A percentile compares a stretch with the other conserved stretches of the same genome.
These are phyloP conservation scores for Paxillus involutus DNA, from an alignment of 768 basidiomycete species.

Conservation along the genomic window DNA sequence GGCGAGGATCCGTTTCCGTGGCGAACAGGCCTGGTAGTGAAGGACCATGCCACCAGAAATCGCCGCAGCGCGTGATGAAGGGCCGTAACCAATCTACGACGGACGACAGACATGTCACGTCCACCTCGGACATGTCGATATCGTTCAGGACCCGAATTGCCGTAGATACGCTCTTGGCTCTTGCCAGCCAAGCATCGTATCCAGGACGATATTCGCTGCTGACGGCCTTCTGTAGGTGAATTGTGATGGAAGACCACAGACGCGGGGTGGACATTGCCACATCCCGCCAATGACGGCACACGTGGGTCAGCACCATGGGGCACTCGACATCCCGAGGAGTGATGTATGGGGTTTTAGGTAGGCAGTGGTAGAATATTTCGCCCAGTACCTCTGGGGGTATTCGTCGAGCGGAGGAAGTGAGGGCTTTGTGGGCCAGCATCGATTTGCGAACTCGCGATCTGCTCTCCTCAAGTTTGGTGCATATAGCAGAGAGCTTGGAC, in stretches of 20 bases:
- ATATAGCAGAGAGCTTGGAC: constrained; percentile 17
- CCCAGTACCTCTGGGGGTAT: constrained; percentile 32
- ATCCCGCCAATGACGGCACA: constrained; percentile 31
- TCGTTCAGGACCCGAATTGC: constrained; percentile 28
- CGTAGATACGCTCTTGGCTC: constrained; percentile 27
- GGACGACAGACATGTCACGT: constrained; percentile 2
- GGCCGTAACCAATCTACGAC: constrained; percentile 22
- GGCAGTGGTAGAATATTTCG: constrained; percentile 29
- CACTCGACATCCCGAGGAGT: constrained; percentile 18
- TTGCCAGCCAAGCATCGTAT: constrained; percentile 27
- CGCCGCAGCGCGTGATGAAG: constrained; percentile 19
- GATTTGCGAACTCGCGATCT: constrained; percentile 18
- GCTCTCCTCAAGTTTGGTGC: constrained; percentile 16
- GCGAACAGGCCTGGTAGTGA: constrained; percentile 19
- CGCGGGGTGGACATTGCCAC: constrained; percentile 30
- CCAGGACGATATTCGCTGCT: constrained; percentile 11
- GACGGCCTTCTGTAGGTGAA: constrained; percentile 15
- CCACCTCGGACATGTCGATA: constrained; percentile 7
- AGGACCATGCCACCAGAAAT: constrained; percentile 35
- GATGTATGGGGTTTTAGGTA: constrained; percentile 24
- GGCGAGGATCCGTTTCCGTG: background rate
- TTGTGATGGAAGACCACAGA: constrained; percentile 31
- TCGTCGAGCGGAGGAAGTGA: constrained; percentile 15
- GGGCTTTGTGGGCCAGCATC: constrained; percentile 22
- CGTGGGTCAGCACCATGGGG: constrained; percentile 27